Evolutionary conservation across 371 early-diverging fungal genomes (phyloP), one percentile per base, ranked within the genome.

Genomic region (Zychaea mexicana): DNA sequence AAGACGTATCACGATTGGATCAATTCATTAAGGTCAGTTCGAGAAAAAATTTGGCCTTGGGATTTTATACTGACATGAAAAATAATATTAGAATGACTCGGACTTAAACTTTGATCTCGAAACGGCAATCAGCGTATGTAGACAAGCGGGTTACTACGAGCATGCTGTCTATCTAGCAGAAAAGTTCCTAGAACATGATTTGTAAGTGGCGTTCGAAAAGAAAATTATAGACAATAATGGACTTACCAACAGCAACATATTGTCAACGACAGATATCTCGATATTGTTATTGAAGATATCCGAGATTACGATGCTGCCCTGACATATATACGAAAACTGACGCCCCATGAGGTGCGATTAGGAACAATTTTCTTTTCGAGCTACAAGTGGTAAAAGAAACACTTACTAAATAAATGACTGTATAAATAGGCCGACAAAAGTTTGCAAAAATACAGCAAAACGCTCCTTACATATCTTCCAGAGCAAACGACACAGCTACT

Each of bases 51-150:
- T 2, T 9, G 15, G 15, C 7, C 42, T 12, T 42, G 5, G n/a
- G n/a, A n/a, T n/a, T n/a, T 19, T 19, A 7, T 42, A 2, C 57
- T 49, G 4, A 24, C 26, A 6, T 17, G n/a, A 49, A 47, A 19
- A 64, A 28, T 30, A 24, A 27, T 3, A 9, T 54, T 27, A 87
- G 81, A 86, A 86, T 10, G 89, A 87, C 57, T 82, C 84, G 15
- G 88, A 91, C 32, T 73, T 87, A 46, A 85, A 81, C 60, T 97
- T 94, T 77, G 98, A 98, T 67, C 81, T 95, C 15, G 95, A 96
- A 65, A 96, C 95, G 0, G 98, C 96, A 28, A 95, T 97, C 54
- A 85, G 85, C 42, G 97, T 96, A 5, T 95, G 96, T 69, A 84
- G 95, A n/a, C 91, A 91, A 64, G 94, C 94, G 7, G 94, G 95